Percentiles rank a stretch among this genome's conserved stretches.
phyloP scores from a whole-genome alignment of 495 filamentous ascomycete species.

The Penicilliopsis zonata region DNA sequence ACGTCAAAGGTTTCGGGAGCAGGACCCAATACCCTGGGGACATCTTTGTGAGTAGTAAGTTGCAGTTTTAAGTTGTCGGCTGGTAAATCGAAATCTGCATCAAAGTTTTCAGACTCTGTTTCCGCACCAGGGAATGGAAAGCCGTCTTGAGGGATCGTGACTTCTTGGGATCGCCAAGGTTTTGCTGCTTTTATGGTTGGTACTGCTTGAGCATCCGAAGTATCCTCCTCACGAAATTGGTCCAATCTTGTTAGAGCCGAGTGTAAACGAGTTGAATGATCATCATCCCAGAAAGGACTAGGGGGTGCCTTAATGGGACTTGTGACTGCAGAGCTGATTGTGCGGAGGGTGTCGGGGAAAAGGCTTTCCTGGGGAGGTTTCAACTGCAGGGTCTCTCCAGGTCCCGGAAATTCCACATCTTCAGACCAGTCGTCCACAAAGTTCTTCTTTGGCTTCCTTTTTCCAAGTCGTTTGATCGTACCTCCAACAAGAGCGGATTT shows the following conservation, averaged over 20 bases:
- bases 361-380: conserved; percentile 43
- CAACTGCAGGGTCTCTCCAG: conserved; percentile 47
- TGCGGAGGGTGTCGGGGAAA: conserved; percentile 58
- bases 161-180: conserved; percentile 40
- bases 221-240: conserved; percentile 50
- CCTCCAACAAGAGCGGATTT: conserved; percentile 87
- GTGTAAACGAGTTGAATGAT: conserved; percentile 13
- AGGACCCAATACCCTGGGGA: conserved; percentile 42
- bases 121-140: conserved; percentile 15
- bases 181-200: conserved; percentile 59
- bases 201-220: conserved; percentile 50
- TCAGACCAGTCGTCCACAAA: conserved; percentile 85
- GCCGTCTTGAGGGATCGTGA: conserved; percentile 16
- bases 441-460: conserved; percentile 62
- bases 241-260: conserved; percentile 32
- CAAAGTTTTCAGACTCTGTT: conserved; percentile 52
- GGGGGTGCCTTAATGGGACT: conserved; percentile 25
- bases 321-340: conserved; percentile 40
- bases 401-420: conserved; percentile 69
- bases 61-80: conserved; percentile 41
- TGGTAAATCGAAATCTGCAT: conserved; percentile 68
- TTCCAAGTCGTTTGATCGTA: conserved; percentile 84
- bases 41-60: conserved; percentile 46
- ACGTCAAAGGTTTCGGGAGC: conserved; percentile 64
- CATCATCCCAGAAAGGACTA: conserved; percentile 20